Evolutionary conservation across 306 rosid species (phyloP).

Genomic region (Glycine soja): DNA sequence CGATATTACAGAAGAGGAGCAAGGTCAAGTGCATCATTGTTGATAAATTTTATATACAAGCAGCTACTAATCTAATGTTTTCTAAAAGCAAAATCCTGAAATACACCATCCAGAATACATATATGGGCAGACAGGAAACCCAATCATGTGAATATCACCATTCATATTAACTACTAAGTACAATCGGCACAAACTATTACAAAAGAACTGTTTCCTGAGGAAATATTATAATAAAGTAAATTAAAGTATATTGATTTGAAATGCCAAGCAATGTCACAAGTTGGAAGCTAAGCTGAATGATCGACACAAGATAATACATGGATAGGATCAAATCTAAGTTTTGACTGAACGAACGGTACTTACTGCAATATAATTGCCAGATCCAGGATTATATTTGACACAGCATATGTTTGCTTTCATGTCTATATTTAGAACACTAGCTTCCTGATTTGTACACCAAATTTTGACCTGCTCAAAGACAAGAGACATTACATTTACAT

Average conservation of each 20-base stretch:
- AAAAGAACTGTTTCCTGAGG: slow-evolving; percentile 16
- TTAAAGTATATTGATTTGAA: slow-evolving; percentile 36
- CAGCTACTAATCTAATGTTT: slow-evolving; percentile 7
- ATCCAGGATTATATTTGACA: slow-evolving; percentile 97
- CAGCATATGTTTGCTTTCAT: slow-evolving; percentile 99
- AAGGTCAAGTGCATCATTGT: too few relatives aligned
- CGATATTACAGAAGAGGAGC: slow-evolving; percentile 2
- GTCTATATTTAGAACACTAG: slow-evolving; percentile 90
- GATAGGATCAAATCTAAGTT: slow-evolving; percentile 28
- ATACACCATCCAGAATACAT: too few relatives aligned
- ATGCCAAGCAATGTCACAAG: slow-evolving; percentile 32
- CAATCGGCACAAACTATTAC: slow-evolving; percentile 8
- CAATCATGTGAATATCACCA: slow-evolving; percentile 9
- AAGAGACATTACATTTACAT: slow-evolving; percentile 35
- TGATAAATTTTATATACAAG: slow-evolving; percentile 16
- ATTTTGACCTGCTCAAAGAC: slow-evolving; percentile 80
- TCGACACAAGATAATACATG: slow-evolving; percentile 35
- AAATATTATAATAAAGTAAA: slow-evolving; percentile 2
- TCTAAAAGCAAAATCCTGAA: slow-evolving; percentile 24
- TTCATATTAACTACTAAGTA: slow-evolving; percentile 9
- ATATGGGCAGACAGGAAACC: slow-evolving; percentile 13
- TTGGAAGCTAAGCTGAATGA: slow-evolving; percentile 39
- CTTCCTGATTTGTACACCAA: slow-evolving; percentile 95
- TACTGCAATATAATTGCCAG: slow-evolving; percentile 89
- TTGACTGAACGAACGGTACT: slow-evolving; percentile 48